phyloP scores from a whole-genome alignment of 495 filamentous ascomycete species.

The Aspergillus hancockii region DNA sequence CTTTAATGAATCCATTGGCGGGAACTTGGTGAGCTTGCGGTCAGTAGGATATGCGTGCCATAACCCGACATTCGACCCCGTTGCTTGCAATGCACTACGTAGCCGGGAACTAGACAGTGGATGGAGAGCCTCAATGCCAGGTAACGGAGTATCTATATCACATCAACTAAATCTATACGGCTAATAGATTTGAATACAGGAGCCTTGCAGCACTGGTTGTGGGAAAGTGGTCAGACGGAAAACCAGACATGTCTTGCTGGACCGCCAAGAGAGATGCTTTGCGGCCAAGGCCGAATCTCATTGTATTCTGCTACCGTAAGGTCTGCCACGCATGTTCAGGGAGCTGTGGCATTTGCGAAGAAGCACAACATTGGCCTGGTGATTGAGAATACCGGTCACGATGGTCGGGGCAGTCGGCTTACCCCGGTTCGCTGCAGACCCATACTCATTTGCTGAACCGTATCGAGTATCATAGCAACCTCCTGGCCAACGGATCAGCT shows the following conservation, averaged over 20 bases:
- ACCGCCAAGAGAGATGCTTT: background rate
- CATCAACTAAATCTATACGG: no score
- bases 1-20: slow-evolving; percentile 15
- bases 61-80: background rate
- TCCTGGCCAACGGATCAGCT: slow-evolving; percentile 30
- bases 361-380: slow-evolving; percentile 51
- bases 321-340: slow-evolving; percentile 30
- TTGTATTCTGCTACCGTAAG: slow-evolving; percentile 17
- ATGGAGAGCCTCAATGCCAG: no score
- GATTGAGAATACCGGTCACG: slow-evolving; percentile 61
- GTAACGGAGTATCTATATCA: no score
- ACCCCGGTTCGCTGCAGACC: slow-evolving; percentile 49
- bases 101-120: no score
- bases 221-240: slow-evolving; percentile 1
- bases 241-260: slow-evolving; percentile 7
- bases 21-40: slow-evolving; percentile 5
- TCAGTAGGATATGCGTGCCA: slow-evolving; percentile 18
- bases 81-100: background rate
- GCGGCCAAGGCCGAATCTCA: slow-evolving; percentile 19
- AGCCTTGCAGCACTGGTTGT: slow-evolving; percentile 5
- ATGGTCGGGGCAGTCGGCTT: slow-evolving; percentile 48
- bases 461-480: slow-evolving; percentile 47
- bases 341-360: slow-evolving; percentile 46
- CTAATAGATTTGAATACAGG: background rate
- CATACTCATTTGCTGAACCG: slow-evolving; percentile 15